Base-by-base conservation (phyloP, 768 basidiomycete species). In the Collybia nuda region DNA sequence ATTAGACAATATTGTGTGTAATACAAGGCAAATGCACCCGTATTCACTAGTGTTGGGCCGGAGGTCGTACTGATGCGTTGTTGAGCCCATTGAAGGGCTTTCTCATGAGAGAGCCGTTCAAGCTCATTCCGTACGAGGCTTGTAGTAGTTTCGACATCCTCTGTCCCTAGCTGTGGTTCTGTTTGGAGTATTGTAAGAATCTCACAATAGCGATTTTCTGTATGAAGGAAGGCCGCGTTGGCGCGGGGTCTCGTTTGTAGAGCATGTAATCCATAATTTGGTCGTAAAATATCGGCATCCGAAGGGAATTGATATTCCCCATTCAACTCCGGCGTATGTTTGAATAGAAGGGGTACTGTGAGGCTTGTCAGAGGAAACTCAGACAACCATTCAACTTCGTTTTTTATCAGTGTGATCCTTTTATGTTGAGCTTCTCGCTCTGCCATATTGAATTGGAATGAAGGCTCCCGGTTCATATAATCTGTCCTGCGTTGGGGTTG, bases 1-100 rank as follows among this genome's bases (percentile, higher is more conserved):
- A 32, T 14, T 15, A n/a, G n/a, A n/a, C n/a, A n/a, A n/a, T n/a
- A n/a, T 32, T 9, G 29, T 24, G 36, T 38, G 14, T 43, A 8
- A 28, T 5, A 38, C 14, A 35, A 24, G 18, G 17, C 19, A 46
- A 11, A 35, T 15, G 14, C 12, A 56, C 58, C 56, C 52, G 60
- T 62, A 47, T 57, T 59, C 11, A 52, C 48, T n/a, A 42, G 32
- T 18, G 40, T 21, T 18, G 15, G 9, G 36, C 23, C 41, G 9
- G 26, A 18, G 5, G 9, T 23, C 7, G 18, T 12, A 7, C 19
- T 17, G 4, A 24, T 44, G 4, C 56, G 41, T 32, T 61, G 60
- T 37, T 52, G 53, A 22, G 38, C 43, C 60, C 60, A 61, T 17
- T 55, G 51, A 39, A 57, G 21, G 24, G 55, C 55, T 37, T 59